Evolutionary conservation across 2,329 filamentous ascomycete species (phyloP), one percentile per base, ranked within the genome.

Genomic region (Dendryphion nanum): DNA sequence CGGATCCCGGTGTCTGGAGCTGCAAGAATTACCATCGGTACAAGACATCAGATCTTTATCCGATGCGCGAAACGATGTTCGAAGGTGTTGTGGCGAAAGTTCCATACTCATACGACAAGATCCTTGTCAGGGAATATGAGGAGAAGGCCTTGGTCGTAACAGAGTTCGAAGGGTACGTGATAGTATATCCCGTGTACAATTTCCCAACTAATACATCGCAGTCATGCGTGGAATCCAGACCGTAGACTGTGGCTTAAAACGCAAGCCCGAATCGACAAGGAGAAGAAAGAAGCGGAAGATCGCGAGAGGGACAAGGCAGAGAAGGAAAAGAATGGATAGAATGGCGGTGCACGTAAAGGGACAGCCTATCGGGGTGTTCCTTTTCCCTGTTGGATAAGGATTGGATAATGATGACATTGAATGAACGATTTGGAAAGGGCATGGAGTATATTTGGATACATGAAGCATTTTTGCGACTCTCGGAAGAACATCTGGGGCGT

Each of bases 21-120:
- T 91, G 86, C 69, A 91, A 91, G 71, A 90, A 93, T 59, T 76
- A 77, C 54, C 88, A 94, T 66, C 71, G 74, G 31, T 93, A 93
- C 63, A 66, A 70, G 29, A 81, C 77, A 18, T 69, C 70, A n/a
- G 85, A 93, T 51, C 70, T 93, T 10, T 93, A 82, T 67, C 88
- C 88, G 3, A 72, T 93, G 74, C 77, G 86, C 13, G 74, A 81
- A 57, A 85, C 81, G 18, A 76, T 78, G 45, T 93, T 88, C 51
- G 87, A 93, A 67, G 86, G 85, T 15, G 81, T 86, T 2, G 68
- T 75, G 10, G 85, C 85, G 17, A 76, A 75, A 48, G 77, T 93
- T 17, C 88, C 88, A 4, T 85, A 80, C 57, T 74, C 72, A 38
- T 85, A 84, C 47, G 82, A 86, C 51, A 74, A 74, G 55, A 78